Evolutionary conservation across 768 basidiomycete species (phyloP).

Genomic region (Suillus sp.): DNA sequence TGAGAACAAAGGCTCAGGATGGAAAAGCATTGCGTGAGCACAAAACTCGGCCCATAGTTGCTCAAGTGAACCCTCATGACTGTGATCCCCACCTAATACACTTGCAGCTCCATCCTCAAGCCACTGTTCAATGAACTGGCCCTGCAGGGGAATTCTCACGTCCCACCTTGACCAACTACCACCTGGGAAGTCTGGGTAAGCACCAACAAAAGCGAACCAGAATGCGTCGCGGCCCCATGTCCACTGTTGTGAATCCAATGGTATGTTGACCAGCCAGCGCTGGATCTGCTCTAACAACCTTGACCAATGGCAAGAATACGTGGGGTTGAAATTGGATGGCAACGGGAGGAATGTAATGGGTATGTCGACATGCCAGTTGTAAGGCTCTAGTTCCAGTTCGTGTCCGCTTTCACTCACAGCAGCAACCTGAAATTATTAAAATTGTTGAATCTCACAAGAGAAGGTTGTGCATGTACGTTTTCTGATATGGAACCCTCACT

Average conservation of each 20-base stretch:
- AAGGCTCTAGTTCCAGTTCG: not conserved
- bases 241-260: slow-evolving; percentile 9
- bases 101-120: not conserved
- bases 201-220: slow-evolving; percentile 15
- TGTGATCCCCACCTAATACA: not conserved
- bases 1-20: slow-evolving; percentile 3
- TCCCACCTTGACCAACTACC: slow-evolving; percentile 14
- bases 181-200: slow-evolving; percentile 11
- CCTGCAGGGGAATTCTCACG: slow-evolving; percentile 10
- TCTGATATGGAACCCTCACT: not conserved
- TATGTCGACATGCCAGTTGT: not conserved
- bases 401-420: not conserved
- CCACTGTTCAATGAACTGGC: slow-evolving; percentile 14
- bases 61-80: not conserved
- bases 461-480: not conserved
- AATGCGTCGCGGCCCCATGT: slow-evolving; percentile 9
- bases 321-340: not conserved
- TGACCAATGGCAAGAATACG: slow-evolving; percentile 4
- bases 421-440: not conserved
- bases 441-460: not conserved
- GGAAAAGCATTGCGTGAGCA: slow-evolving; percentile 6
- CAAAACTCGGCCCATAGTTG: slow-evolving; percentile 8
- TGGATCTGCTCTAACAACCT: slow-evolving; percentile 5
- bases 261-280: slow-evolving; percentile 8
- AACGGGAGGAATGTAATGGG: slow-evolving; percentile 9